Evolutionary conservation across 2,329 filamentous ascomycete genomes (phyloP), one percentile per base, ranked within the genome.

Genomic region (Monosporascus sp.): DNA sequence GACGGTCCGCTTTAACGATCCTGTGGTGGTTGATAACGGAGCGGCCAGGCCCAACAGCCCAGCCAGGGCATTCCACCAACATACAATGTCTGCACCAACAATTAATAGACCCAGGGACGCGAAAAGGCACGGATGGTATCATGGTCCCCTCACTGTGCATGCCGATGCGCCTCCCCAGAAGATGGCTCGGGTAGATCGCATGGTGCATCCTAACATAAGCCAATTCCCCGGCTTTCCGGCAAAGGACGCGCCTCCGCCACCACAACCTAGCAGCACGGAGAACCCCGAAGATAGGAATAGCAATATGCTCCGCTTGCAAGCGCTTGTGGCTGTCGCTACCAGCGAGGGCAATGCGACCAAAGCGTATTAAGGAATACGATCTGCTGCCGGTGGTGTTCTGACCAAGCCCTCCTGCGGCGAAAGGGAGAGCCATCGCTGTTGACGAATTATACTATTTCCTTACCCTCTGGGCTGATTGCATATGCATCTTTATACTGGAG

Each of bases 121-220:
- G 31, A 89, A 88, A 64, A 80, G 88, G 3, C 84, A 86, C 55
- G 88, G 79, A 1, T 91, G 87, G 87, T 90, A 90, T 62, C 83
- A 89, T 41, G 78, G 78, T 0, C 77, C 78, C 0, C 65, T 70
- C 14, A 65, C 70, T 1, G 63, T 68, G 3, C 70, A 73, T 37
- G 63, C 67, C 11, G 69, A 73, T 37, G 68, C 65, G 8, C 70
- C 66, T 15, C 70, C 72, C 18, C 73, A 74, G 52, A 67, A 69
- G 35, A 66, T 68, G 31, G 71, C 75, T 2, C 77, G 77, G 46
- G 78, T 82, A 3, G 79, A 82, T 41, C 76, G 79, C 17, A 81
- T 84, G 67, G 72, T 81, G 5, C 80, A 84, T 53, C 81, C 81
- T 3, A 84, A 84, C 58, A 72, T 82, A 44, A 75, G 62, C 35